phyloP scores from a whole-genome alignment of 2,329 filamentous ascomycete genomes.

The Exophiala sideris region DNA sequence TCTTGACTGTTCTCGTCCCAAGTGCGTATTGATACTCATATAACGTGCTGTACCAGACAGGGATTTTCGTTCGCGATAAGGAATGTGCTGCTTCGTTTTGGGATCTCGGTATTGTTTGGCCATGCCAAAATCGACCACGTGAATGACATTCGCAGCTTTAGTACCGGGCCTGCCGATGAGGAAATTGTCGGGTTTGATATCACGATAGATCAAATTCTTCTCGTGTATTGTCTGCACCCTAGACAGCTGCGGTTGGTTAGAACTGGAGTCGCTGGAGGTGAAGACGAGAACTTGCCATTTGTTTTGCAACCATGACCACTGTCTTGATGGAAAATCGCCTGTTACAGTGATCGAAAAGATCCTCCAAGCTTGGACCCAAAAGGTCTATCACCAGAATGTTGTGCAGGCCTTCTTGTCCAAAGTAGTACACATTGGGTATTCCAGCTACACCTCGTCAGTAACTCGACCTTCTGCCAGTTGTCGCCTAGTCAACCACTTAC shows the following conservation, averaged over 20 bases:
- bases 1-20: conserved; percentile 92
- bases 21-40: conserved; percentile 99
- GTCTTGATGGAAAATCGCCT: conserved; percentile 95
- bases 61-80: conserved; percentile 94
- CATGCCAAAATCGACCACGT: conserved; percentile 99
- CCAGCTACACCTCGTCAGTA: conserved; percentile 60
- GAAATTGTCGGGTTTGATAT: conserved; percentile 99
- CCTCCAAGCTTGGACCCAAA: conserved; percentile 88
- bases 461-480: conserved; percentile 7
- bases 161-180: conserved; percentile 88
- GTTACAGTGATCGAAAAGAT: conserved; percentile 96
- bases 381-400: conserved; percentile 98
- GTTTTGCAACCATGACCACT: conserved; percentile 97
- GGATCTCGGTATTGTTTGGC: conserved; percentile 98
- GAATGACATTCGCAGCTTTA: conserved; percentile 95
- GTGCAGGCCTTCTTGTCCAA: conserved; percentile 95
- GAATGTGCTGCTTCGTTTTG: conserved; percentile 98
- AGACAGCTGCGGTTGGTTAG: conserved; percentile 61
- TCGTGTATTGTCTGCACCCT: conserved; percentile 94
- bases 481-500: conserved; percentile 59
- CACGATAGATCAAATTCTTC: conserved; percentile 97
- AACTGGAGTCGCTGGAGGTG: conserved; percentile 1
- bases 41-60: conserved; percentile 94
- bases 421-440: conserved; percentile 99
- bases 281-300: conserved; percentile 65